Evolutionary conservation across 352 stramenopile species (phyloP).

Genomic region (Globisporangium perplexum): DNA sequence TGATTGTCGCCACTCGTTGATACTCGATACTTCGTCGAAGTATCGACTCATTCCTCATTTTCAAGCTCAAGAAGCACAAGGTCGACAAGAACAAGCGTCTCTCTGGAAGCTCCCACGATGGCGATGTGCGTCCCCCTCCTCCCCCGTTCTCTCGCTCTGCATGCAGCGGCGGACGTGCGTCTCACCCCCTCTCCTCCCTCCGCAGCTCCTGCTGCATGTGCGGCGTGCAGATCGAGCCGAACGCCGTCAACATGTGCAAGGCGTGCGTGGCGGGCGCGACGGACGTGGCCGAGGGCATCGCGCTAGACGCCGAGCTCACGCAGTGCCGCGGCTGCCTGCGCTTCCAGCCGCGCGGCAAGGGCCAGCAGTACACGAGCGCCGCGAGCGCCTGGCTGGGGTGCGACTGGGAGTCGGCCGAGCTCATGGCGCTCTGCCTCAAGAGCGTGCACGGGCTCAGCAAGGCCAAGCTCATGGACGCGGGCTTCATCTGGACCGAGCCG

Average conservation of each 20-base stretch:
- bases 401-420: conserved; percentile 69
- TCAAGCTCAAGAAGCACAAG: neutral
- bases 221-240: conserved; percentile 62
- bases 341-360: conserved; percentile 52
- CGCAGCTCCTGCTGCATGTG: conserved; percentile 52
- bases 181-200: neutral
- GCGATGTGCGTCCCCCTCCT: conserved; percentile 13
- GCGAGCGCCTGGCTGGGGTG: conserved; percentile 46
- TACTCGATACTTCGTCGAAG: too few species aligned
- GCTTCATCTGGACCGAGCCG: conserved; percentile 80
- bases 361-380: conserved; percentile 26
- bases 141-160: too few species aligned
- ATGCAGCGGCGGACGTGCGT: too few species aligned
- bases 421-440: conserved; percentile 78
- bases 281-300: conserved; percentile 69
- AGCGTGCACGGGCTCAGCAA: conserved; percentile 53
- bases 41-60: too few species aligned
- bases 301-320: conserved; percentile 34
- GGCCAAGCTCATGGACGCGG: conserved; percentile 71
- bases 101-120: conserved; percentile 9
- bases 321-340: conserved; percentile 68
- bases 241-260: conserved; percentile 76
- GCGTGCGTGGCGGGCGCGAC: conserved; percentile 61
- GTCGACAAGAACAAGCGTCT: too few species aligned
- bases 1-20: too few species aligned